phyloP scores from a whole-genome alignment of 768 basidiomycete genomes.

The Collybiopsis luxurians region DNA sequence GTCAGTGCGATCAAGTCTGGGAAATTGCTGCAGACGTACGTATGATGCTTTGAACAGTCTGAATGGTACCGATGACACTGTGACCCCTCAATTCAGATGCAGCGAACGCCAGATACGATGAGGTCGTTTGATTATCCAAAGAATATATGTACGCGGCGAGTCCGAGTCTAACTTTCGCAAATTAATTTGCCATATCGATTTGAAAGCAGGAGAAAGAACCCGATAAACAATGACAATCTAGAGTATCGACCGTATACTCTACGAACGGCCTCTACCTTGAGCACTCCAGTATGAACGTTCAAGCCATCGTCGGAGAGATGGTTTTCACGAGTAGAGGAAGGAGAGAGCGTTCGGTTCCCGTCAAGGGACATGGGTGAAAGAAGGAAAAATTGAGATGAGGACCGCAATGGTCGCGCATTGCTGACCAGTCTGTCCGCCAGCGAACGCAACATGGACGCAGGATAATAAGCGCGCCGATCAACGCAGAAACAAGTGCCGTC shows the following conservation, averaged over 20 bases:
- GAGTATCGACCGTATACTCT: constrained; percentile 52
- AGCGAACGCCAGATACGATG: constrained; percentile 58
- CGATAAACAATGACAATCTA: constrained; percentile 58
- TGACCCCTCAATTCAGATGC: constrained; percentile 51
- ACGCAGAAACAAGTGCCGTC: too few relatives aligned
- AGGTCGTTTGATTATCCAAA: constrained; percentile 68
- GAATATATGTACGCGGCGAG: constrained; percentile 78
- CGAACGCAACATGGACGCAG: too few relatives aligned
- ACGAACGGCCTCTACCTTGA: constrained; percentile 47
- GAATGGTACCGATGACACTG: constrained; percentile 53
- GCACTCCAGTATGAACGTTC: constrained; percentile 39
- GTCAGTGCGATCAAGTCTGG: background rate
- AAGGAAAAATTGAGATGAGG: background rate
- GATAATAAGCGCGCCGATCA: too few relatives aligned
- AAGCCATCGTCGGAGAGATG: background rate
- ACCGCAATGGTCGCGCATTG: background rate
- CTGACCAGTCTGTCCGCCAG: too few relatives aligned
- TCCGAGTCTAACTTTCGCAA: constrained; percentile 38
- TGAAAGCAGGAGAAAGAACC: constrained; percentile 33
- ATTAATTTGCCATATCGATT: background rate
- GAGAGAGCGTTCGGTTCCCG: background rate
- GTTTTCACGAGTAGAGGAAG: background rate
- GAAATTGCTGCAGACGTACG: constrained; percentile 30
- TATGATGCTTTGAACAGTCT: constrained; percentile 53
- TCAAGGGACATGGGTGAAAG: background rate